Evolutionary conservation across 495 filamentous ascomycete species (phyloP), one percentile per base, ranked within the genome.

Genomic region (Aspergillus funiculosus): DNA sequence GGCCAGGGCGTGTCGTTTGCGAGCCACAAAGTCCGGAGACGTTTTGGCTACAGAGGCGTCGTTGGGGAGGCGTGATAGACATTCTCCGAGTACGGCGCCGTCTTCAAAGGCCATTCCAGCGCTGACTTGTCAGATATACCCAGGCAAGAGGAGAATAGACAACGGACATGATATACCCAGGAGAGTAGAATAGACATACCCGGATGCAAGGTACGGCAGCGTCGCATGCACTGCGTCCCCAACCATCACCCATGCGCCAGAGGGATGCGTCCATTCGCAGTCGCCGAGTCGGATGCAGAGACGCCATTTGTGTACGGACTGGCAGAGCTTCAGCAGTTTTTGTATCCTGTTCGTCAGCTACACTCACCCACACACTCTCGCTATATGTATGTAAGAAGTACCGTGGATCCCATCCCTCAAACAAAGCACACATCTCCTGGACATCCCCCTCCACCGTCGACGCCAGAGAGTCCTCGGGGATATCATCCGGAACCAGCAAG

Each of bases 141-240:
- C n/a, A n/a, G n/a, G n/a, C n/a, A n/a, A n/a, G n/a, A n/a, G n/a
- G 21, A 7, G 35, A 38, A 2, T 5, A n/a, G 11, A 38, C 19
- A 13, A 32, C 29, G 5, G 13, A 9, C 3, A 34, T 34, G 14
- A 4, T 18, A 10, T 13, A 20, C 19, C 5, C 1, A 10, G 9
- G n/a, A 29, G 34, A 5, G 8, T 8, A 41, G 11, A 15, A 31
- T 35, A 13, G 13, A 28, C 46, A n/a, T 59, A 68, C 63, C 65
- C 65, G 2, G 63, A 66, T 18, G 72, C 73, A 3, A 82, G 57
- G 60, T 83, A 83, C 3, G 81, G 81, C 1, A 83, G 61, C 9
- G 78, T 81, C 10, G 80, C 77, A 43, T 85, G 80, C n/a, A 77
- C 77, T 4, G 81, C 69, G 52, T 83, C 81, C 7, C 79, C 80